Evolutionary conservation across 2,329 filamentous ascomycete species (phyloP), one percentile per base, ranked within the genome.

Genomic region (Exophiala aquamarina): DNA sequence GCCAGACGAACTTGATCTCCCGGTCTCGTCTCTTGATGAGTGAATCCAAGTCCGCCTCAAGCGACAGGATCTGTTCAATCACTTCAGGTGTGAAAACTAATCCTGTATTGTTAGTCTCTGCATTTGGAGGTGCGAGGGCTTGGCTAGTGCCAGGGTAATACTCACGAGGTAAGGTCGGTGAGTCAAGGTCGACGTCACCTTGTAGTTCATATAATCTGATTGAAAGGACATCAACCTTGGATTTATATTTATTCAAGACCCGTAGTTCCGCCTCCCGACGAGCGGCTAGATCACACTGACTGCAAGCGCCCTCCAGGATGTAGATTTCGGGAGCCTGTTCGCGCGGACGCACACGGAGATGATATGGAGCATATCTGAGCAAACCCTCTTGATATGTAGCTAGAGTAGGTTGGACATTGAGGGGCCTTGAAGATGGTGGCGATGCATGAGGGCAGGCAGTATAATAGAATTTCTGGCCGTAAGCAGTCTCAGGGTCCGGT

Each of bases 401-500:
- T 4, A 38, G 23, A 18, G 17, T 39, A 14, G 55, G 53, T 20
- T 54, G 48, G 2, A 46, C 46, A 34, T 59, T 55, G n/a, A 59
- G 50, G 7, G 56, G 56, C 11, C 52, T 44, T 4, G 49, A 50
- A 15, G 39, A 35, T 2, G 56, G 56, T n/a, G 56, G 56, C 7
- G 43, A 53, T 2, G 50, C 47, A 37, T 57, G 55, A 23, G 49
- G 39, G 41, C 56, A 59, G 17, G 32, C 39, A 9, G 52, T 57
- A 40, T 48, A 59, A 33, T 57, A 46, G 36, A 52, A 56, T 23
- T 42, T 47, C 15, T 50, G 44, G 11, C 44, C 42, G 26, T 56
- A 56, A 4, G 43, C 51, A 34, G 41, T 28, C 35, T 50, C 45
- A 4, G 54, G 48, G 26, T 46, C 48, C 31, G 54, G 50, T 26